A percentile compares a stretch with the other conserved stretches of the same genome.
phyloP scores from a whole-genome alignment of 2,329 filamentous ascomycete genomes.

The Nemania sp. region DNA sequence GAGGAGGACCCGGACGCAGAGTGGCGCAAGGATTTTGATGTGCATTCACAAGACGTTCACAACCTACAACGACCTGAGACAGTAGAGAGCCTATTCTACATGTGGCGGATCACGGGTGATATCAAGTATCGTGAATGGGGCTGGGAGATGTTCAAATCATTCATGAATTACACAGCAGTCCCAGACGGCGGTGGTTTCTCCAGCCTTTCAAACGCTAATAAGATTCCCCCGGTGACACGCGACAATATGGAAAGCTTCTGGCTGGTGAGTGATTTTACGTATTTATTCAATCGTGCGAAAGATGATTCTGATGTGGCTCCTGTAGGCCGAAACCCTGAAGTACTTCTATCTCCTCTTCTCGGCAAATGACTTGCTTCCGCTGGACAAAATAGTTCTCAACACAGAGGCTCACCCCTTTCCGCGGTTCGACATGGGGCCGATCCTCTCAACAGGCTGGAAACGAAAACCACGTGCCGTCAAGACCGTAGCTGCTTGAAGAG shows the following conservation, averaged over 20 bases:
- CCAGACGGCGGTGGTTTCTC: constrained; percentile 80
- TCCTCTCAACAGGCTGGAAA: constrained; percentile 82
- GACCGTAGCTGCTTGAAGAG: constrained; percentile 9
- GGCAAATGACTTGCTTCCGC: constrained; percentile 76
- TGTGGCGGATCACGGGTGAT: constrained; percentile 97
- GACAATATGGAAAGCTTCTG: constrained; percentile 99
- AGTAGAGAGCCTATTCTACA: constrained; percentile 94
- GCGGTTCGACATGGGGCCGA: constrained; percentile 76
- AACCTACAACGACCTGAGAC: constrained; percentile 96
- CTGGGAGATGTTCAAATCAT: constrained; percentile 97
- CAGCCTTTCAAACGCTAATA: constrained; percentile 75
- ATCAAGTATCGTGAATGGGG: constrained; percentile 91
- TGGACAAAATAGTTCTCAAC: constrained; percentile 90
- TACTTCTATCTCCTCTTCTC: constrained; percentile 97
- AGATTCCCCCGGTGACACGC: constrained; percentile 67
- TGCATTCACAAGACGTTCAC: constrained; percentile 83
- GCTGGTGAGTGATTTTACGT: constrained; percentile 65
- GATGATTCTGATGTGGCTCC: constrained; percentile 11
- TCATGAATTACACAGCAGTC: constrained; percentile 83
- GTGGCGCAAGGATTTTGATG: constrained; percentile 79
- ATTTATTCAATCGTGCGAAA: not conserved
- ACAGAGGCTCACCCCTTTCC: constrained; percentile 94
- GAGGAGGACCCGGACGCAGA: constrained; percentile 57
- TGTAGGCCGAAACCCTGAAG: constrained; percentile 89
- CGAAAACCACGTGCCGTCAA: constrained; percentile 63